phyloP scores from a whole-genome alignment of 73 alveolate species.

The Paramecium sonneborni region DNA sequence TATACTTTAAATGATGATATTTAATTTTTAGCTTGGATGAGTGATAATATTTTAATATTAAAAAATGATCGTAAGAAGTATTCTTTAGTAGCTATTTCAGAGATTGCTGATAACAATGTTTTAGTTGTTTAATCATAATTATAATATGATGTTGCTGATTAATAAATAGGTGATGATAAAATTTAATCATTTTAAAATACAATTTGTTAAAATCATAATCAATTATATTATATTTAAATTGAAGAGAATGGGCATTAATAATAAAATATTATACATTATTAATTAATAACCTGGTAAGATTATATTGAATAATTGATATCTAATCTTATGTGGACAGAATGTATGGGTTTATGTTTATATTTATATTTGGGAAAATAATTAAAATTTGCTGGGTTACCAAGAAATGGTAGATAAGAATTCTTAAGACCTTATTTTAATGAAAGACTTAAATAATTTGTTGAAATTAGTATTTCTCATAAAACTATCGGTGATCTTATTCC shows the following conservation, averaged over 20 bases:
- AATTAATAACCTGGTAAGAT: conserved; percentile 7
- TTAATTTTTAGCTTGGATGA: not conserved
- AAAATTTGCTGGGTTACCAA: conserved; percentile 7
- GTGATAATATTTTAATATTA: not conserved
- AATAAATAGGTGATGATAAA: conserved; percentile 24
- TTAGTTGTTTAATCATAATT: conserved; percentile 7
- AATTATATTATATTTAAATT: not conserved
- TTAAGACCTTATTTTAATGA: conserved; percentile 34
- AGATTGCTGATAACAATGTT: not conserved
- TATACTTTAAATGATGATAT: not conserved
- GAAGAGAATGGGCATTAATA: not conserved
- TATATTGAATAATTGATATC: not conserved
- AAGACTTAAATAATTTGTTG: not conserved
- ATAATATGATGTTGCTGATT: not conserved
- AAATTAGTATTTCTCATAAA: not conserved
- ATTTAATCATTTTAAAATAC: not conserved
- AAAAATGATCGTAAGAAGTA: not conserved
- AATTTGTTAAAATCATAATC: not conserved
- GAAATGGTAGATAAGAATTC: not conserved
- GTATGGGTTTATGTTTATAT: conserved; percentile 1
- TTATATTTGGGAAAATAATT: not conserved
- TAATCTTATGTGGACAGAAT: conserved; percentile 16
- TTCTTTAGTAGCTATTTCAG: not conserved
- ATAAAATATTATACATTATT: not conserved
- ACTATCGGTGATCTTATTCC: not conserved